A percentile compares a stretch with the other conserved stretches of the same genome.
Evolutionary conservation across 2,329 filamentous ascomycete genomes (phyloP).

Genomic region (Arachnomyces sp.): DNA sequence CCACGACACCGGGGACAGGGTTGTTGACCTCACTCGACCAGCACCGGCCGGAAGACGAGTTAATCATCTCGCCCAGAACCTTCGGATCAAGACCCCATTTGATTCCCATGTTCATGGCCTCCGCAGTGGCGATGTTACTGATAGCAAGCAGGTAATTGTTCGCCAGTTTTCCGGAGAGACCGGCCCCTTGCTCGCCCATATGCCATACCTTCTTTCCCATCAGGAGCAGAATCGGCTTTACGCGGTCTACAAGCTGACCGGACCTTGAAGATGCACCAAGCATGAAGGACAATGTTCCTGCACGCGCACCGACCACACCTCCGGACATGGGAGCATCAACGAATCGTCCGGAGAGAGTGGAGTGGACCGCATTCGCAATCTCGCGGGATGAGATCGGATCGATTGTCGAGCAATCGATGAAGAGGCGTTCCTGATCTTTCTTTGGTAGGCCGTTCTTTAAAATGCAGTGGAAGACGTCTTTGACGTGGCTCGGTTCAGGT

Average conservation of each 20-base stretch:
- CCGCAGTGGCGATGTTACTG: conserved; percentile 71
- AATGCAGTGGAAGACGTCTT: conserved; percentile 71
- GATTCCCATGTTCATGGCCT: conserved; percentile 60
- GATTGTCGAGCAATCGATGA: conserved; percentile 96
- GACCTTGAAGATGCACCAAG: conserved; percentile 57
- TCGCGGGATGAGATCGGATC: conserved; percentile 76
- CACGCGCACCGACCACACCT: conserved; percentile 81
- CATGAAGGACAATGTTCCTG: conserved; percentile 93
- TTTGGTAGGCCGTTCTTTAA: conserved; percentile 52
- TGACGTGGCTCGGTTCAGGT: conserved; percentile 82
- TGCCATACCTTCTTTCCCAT: conserved; percentile 88
- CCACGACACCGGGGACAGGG: conserved; percentile 77
- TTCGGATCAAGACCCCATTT: conserved; percentile 56
- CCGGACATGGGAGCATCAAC: conserved; percentile 97
- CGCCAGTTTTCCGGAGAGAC: conserved; percentile 84
- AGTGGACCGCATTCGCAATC: conserved; percentile 64
- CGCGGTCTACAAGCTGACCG: conserved; percentile 48
- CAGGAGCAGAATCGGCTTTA: conserved; percentile 61
- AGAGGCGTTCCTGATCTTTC: conserved; percentile 58
- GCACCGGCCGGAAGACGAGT: conserved; percentile 86
- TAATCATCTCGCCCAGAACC: conserved; percentile 77
- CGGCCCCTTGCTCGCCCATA: conserved; percentile 75
- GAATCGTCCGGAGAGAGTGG: conserved; percentile 64
- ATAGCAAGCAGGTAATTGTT: conserved; percentile 96
- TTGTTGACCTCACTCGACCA: conserved; percentile 97